Conservation (phyloP, 495 filamentous ascomycete genomes). For the Trichoderma erinaceum region DNA sequence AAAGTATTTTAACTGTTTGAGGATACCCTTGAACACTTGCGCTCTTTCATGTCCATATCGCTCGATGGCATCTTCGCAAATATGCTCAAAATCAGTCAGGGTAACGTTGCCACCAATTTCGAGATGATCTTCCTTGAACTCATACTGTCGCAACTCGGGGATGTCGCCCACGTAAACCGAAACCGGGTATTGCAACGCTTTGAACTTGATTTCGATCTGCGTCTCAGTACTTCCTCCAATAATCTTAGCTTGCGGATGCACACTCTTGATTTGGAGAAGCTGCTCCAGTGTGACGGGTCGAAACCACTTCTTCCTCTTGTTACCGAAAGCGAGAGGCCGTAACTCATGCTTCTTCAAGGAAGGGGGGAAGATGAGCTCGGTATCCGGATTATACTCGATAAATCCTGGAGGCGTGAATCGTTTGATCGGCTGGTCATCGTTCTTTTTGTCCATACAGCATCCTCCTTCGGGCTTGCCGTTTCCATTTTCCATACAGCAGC, state of each 20-base stretch:
- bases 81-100: slow-evolving; percentile 72
- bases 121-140: slow-evolving; percentile 69
- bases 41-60: slow-evolving; percentile 65
- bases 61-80: slow-evolving; percentile 69
- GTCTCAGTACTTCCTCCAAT: slow-evolving; percentile 96
- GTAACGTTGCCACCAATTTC: slow-evolving; percentile 90
- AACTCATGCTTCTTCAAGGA: slow-evolving; percentile 73
- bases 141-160: slow-evolving; percentile 72
- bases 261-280: slow-evolving; percentile 81
- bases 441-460: slow-evolving; percentile 62
- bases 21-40: slow-evolving; percentile 67
- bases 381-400: slow-evolving; percentile 87
- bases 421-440: slow-evolving; percentile 51
- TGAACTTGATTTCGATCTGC: slow-evolving; percentile 98
- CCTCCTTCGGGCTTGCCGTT: slow-evolving; percentile 55
- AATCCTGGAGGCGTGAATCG: slow-evolving; percentile 77
- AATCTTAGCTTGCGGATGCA: slow-evolving; percentile 80
- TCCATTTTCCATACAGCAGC: slow-evolving; percentile 32
- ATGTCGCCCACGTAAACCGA: slow-evolving; percentile 95
- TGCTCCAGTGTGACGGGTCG: slow-evolving; percentile 82
- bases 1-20: slow-evolving; percentile 85
- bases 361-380: slow-evolving; percentile 92
- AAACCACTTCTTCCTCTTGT: slow-evolving; percentile 92
- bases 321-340: slow-evolving; percentile 79
- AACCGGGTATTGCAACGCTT: slow-evolving; percentile 79